Base-by-base conservation (phyloP, 148 eudicot genomes). In the Linanthus parryae region DNA sequence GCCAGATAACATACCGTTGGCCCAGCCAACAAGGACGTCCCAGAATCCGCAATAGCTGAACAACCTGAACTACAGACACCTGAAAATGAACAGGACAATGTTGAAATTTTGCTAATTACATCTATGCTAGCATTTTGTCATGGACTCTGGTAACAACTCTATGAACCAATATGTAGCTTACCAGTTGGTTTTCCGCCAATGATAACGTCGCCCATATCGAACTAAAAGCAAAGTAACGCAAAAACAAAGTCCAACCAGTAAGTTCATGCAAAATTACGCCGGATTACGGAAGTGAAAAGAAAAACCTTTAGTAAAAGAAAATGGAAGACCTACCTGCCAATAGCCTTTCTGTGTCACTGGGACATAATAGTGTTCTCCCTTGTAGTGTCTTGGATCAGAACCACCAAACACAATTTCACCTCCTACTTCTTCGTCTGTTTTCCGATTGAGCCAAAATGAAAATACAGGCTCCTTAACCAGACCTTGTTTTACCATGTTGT, bases 11-110 rank as follows among this genome's bases (percentile, higher is more conserved):
- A 56, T 63, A 83, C 90, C 60, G 81, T 63, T 58, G 91, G 91
- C 14, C 91, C 91, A 17, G 85, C 78, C 52, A 83, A 28, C 59
- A 83, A 70, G 20, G 91, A 83, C 57, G 91, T 79, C 53, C 91
- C 91, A 27, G 91, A 83, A 71, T 83, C 85, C 23, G 91, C 91
- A 47, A 83, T 83, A 1, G 91, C 91, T 22, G 85, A 72, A 54
- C 91, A 83, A 53, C 85, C 80, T 33, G 74, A 63, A 25, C 59
- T 44, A 73, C 91, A 83, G 30, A 58, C 63, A 29, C 91, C 91
- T 79, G 64, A 48, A 58, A 24, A 48, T 21, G 42, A 44, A 49
- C 22, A 41, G 1, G n/a, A 45, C 15, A 38, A 20, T 40, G 44
- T 27, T 21, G 33, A 30, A 1, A 13, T 15, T 53, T 21, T 10